A percentile compares a stretch with the other conserved stretches of the same genome.
Evolutionary conservation across 345 rosid genomes (phyloP).

Genomic region (Triadica sebifera): DNA sequence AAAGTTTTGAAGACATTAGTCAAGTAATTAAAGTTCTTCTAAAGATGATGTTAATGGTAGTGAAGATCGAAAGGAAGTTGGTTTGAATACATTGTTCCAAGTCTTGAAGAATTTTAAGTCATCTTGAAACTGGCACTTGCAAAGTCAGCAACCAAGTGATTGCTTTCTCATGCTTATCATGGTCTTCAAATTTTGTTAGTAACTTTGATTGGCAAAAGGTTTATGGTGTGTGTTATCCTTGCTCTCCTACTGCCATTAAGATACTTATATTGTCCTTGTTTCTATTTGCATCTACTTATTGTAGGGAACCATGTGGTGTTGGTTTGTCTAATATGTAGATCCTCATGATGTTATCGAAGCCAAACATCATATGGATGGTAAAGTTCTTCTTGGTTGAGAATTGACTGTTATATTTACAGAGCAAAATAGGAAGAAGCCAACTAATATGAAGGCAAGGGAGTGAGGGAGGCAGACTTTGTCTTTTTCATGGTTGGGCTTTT

Average conservation of each 20-base stretch:
- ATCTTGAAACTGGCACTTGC: constrained; percentile 87
- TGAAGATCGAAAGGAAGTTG: constrained; percentile 99
- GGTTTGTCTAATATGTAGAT: constrained; percentile 34
- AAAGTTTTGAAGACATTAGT: constrained; percentile 94
- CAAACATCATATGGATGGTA: constrained; percentile 40
- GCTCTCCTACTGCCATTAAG: constrained; percentile 18
- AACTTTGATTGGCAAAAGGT: no score
- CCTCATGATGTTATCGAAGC: constrained; percentile 43
- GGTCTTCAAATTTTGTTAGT: no score
- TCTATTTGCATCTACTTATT: constrained; percentile 17
- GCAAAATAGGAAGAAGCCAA: constrained; percentile 38
- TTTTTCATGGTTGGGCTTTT: not conserved
- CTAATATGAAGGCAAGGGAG: constrained; percentile 37
- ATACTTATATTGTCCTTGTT: constrained; percentile 11
- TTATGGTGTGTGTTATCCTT: no score
- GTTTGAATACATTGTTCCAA: constrained; percentile 93
- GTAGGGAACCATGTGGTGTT: constrained; percentile 43
- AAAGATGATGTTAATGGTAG: constrained; percentile 95
- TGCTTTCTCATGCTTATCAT: no score
- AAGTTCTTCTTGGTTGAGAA: constrained; percentile 39
- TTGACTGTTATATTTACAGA: no score
- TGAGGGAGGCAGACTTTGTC: constrained; percentile 17
- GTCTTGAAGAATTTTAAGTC: constrained; percentile 97
- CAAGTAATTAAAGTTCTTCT: constrained; percentile 93
- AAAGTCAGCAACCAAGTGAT: constrained; percentile 98